A percentile compares a stretch with the other conserved stretches of the same genome.
phyloP scores from a whole-genome alignment of 331 rosid species.

The Dryas integrifolia region DNA sequence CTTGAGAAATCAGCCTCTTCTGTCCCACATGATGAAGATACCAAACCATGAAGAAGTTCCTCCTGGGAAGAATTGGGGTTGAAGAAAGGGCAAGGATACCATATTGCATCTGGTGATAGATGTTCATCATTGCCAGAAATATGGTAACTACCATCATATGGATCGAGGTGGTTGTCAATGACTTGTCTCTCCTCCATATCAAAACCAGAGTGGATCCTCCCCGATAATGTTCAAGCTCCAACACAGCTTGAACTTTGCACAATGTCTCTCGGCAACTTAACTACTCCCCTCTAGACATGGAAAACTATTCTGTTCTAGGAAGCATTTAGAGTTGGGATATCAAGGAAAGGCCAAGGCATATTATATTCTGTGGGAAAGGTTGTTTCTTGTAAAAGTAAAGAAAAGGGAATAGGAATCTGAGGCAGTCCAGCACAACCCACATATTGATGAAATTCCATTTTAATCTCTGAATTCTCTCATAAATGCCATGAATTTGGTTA shows the following conservation, averaged over 20 bases:
- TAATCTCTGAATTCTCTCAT: constrained; percentile 6
- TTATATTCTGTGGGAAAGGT: constrained; percentile 7
- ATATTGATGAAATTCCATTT: constrained; percentile 31
- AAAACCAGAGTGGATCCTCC: too few species aligned
- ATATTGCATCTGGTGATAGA: constrained; percentile 12
- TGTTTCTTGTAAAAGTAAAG: not conserved
- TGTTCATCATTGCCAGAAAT: not conserved
- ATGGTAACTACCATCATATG: not conserved
- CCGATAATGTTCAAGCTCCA: not conserved
- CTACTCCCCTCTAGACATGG: too few species aligned
- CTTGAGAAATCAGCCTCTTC: not conserved
- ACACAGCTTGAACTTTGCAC: not conserved
- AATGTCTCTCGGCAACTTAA: not conserved
- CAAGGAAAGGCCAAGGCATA: constrained; percentile 1
- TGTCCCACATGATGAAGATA: constrained; percentile 13
- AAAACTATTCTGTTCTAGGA: not conserved
- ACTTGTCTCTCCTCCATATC: not conserved
- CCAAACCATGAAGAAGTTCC: not conserved
- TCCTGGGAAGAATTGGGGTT: constrained; percentile 22
- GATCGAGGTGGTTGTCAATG: constrained; percentile 4
- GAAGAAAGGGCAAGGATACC: constrained; percentile 17
- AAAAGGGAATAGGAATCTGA: not conserved
- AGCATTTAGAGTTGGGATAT: not conserved
- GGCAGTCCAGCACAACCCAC: not conserved
- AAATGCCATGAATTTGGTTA: not conserved